These are phyloP conservation scores for Trichoderma pleuroti DNA, from an alignment of 2,329 filamentous ascomycete species.

Conservation along the genomic window DNA sequence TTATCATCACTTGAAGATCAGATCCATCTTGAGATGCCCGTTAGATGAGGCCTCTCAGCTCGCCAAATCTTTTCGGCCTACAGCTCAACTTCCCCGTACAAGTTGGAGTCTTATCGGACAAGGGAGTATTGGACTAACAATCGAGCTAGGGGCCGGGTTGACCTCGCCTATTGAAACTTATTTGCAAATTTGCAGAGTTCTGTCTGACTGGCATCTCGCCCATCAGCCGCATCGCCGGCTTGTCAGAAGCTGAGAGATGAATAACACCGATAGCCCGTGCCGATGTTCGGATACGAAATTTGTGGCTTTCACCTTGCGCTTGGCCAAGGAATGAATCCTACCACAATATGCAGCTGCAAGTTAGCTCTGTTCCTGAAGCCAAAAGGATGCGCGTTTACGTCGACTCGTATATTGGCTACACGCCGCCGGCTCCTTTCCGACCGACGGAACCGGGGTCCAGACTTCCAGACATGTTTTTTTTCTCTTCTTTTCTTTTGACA, in stretches of 20 bases:
- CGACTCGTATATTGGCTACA: background rate
- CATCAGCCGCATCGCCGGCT: background rate
- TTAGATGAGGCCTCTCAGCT: background rate
- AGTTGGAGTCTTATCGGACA: background rate
- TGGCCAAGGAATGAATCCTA: background rate
- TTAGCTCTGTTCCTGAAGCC: background rate
- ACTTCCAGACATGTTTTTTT: background rate
- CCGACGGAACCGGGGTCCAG: background rate
- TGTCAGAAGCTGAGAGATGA: background rate
- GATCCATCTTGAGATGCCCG: background rate
- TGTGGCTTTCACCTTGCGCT: background rate
- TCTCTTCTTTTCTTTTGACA: background rate
- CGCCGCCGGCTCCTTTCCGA: background rate
- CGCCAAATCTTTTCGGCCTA: background rate
- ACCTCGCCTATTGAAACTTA: conserved; percentile 1
- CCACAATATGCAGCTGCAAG: background rate
- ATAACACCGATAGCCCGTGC: background rate
- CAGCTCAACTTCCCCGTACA: background rate
- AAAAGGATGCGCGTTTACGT: background rate
- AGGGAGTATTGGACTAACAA: background rate
- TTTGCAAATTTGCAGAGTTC: background rate
- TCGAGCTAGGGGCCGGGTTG: background rate
- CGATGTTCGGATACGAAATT: background rate
- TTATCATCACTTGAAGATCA: background rate
- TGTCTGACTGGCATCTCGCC: background rate